Evolutionary conservation across 2,329 filamentous ascomycete species (phyloP).

Genomic region (Monilinia aucupariae): DNA sequence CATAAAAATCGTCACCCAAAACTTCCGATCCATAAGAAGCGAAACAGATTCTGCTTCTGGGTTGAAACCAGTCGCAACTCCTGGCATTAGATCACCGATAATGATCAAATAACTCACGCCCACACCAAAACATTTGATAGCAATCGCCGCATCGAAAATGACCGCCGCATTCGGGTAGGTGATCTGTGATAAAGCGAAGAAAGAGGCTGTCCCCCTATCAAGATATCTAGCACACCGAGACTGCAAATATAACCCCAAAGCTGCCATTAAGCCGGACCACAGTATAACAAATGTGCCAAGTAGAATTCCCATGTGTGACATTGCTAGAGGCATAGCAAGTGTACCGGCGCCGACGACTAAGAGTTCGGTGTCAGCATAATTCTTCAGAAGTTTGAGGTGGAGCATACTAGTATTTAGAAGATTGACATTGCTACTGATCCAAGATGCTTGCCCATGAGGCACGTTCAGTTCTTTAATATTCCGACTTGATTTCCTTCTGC

Average conservation of each 20-base stretch:
- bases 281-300: slow-evolving; percentile 78
- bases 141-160: slow-evolving; percentile 91
- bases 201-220: slow-evolving; percentile 80
- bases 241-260: slow-evolving; percentile 92
- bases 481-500: slow-evolving; percentile 28
- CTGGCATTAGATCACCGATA: slow-evolving; percentile 96
- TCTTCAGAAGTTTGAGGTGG: slow-evolving; percentile 16
- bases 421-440: slow-evolving; percentile 88
- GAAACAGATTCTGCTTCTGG: slow-evolving; percentile 55
- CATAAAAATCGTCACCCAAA: slow-evolving; percentile 99
- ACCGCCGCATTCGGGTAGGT: slow-evolving; percentile 96
- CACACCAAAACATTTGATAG: slow-evolving; percentile 96
- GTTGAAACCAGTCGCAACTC: slow-evolving; percentile 78
- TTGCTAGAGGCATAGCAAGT: slow-evolving; percentile 78
- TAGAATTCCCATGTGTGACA: slow-evolving; percentile 91
- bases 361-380: slow-evolving; percentile 22
- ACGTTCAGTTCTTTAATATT: slow-evolving; percentile 63
- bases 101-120: slow-evolving; percentile 98
- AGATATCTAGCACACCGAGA: slow-evolving; percentile 89
- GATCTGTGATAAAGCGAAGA: slow-evolving; percentile 94
- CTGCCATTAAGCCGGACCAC: slow-evolving; percentile 84
- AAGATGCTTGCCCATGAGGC: slow-evolving; percentile 68
- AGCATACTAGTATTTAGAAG: slow-evolving; percentile 85
- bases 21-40: slow-evolving; percentile 83
- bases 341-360: slow-evolving; percentile 91